Base-by-base conservation (phyloP, 164 flowering plant species). In the Warburgia ugandensis region DNA sequence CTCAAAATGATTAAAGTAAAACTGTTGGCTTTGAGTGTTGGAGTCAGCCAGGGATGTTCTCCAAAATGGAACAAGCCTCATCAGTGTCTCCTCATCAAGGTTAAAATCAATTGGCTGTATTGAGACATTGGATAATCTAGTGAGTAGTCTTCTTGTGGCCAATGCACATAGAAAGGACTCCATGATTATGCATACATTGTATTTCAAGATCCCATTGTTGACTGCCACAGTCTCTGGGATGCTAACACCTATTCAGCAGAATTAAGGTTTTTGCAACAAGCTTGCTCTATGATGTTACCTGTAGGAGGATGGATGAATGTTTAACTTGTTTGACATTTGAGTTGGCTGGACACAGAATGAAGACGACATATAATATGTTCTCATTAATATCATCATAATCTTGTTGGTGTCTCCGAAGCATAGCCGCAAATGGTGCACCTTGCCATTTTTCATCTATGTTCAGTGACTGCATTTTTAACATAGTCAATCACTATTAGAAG, bases 1-100 rank as follows among this genome's bases (percentile, higher is more conserved):
- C 73, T 92, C 98, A 78, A 92, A 92, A 72, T 83, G 90, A 56
- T 83, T 87, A 62, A 92, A 87, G 61, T 92, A 87, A 66, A 66
- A 87, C 56, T 77, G 86, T 51, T 33, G 76, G 69, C 94, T 80
- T 29, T 36, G 77, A 35, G 74, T 51, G 46, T 58, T 75, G 54
- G 89, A 63, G 49, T 72, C 68, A 72, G 77, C 77, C 10, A 87
- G 81, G 50, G 98, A 92, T 54, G 70, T 70, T 71, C 98, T 76
- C 95, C 94, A 92, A 68, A 92, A 92, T 45, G 95, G 80, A 48
- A 78, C 96, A 41, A 85, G 64, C 71, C 60, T 85, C 94, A 85
- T 83, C 29, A 92, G 61, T 22, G 98, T 85, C 62, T 87, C 98
- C 79, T 92, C 98, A 55, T 92, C 98, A 52, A 92, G 63, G 65